Evolutionary conservation across 176 grass and related monocot genomes (phyloP).

Genomic region (Musa troglodytarum): DNA sequence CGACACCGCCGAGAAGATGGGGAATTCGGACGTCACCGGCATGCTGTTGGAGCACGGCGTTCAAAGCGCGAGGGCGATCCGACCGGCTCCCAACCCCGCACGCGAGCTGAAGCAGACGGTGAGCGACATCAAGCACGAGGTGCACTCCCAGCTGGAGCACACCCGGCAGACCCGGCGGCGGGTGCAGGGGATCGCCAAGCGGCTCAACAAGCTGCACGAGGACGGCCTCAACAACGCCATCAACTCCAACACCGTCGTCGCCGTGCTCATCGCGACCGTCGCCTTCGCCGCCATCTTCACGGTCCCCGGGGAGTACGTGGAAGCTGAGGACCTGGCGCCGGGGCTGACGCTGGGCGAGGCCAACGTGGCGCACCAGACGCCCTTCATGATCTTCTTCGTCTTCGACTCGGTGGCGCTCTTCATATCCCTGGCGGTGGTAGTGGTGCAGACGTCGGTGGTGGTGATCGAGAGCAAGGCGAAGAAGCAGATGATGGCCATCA

Average conservation of each 20-base stretch:
- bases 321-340: conserved; percentile 35
- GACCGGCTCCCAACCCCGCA: conserved; percentile 27
- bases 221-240: conserved; percentile 92
- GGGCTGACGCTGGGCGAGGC: conserved; percentile 65
- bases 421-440: conserved; percentile 92
- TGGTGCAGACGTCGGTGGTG: conserved; percentile 88
- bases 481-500: conserved; percentile 94
- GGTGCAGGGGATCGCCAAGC: conserved; percentile 64
- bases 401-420: conserved; percentile 78
- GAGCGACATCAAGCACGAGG: conserved; percentile 96
- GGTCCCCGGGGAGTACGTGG: conserved; percentile 73
- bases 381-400: conserved; percentile 90
- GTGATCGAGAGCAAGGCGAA: conserved; percentile 88
- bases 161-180: conserved; percentile 72
- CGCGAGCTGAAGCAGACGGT: conserved; percentile 82
- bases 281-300: conserved; percentile 97
- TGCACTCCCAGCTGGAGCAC: conserved; percentile 86
- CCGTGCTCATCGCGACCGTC: conserved; percentile 82
- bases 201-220: conserved; percentile 79
- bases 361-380: conserved; percentile 65
- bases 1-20: conserved; percentile 93
- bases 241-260: conserved; percentile 91
- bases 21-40: conserved; percentile 29
- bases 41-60: conserved; percentile 51
- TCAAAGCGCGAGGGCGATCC: conserved; percentile 34